A percentile compares a stretch with the other conserved stretches of the same genome.
Conservation (phyloP, 805 yeast species). For the Priceomyces carsonii region DNA sequence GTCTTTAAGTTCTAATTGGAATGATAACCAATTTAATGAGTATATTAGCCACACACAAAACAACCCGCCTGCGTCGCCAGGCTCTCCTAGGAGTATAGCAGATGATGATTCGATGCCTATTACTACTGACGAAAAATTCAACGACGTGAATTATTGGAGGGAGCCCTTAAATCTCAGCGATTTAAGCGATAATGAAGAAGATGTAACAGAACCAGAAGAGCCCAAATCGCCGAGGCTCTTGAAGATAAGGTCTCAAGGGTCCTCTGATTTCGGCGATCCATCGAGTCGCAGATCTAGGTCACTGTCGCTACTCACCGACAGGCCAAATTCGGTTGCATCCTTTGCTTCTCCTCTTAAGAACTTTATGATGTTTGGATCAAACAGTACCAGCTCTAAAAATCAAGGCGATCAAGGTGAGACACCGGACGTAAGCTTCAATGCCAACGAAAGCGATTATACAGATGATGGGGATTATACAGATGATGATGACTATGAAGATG, state of each 20-base stretch:
- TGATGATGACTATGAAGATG: slow-evolving; percentile 29
- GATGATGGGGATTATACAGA: slow-evolving; percentile 17
- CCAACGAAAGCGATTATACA: slow-evolving; percentile 14
- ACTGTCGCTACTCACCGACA: slow-evolving; percentile 22
- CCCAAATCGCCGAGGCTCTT: slow-evolving; percentile 19
- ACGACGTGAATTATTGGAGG: slow-evolving; percentile 92
- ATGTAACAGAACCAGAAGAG: slow-evolving; percentile 14
- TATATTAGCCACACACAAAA: slow-evolving; percentile 20
- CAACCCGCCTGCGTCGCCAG: slow-evolving; percentile 22
- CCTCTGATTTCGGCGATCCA: slow-evolving; percentile 3
- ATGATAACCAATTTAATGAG: slow-evolving; percentile 34
- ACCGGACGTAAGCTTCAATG: slow-evolving; percentile 9
- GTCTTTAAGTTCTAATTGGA: slow-evolving; percentile 33
- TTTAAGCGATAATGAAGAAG: slow-evolving; percentile 45
- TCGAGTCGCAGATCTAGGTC: slow-evolving; percentile 3
- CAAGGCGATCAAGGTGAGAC: neutral
- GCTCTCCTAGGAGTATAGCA: slow-evolving; percentile 19
- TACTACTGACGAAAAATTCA: slow-evolving; percentile 60
- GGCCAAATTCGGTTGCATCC: slow-evolving; percentile 36
- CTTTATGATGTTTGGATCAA: slow-evolving; percentile 39
- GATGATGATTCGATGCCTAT: slow-evolving; percentile 26
- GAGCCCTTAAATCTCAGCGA: slow-evolving; percentile 73
- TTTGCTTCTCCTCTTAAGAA: slow-evolving; percentile 43
- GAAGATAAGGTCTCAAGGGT: slow-evolving; percentile 9
- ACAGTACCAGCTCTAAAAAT: slow-evolving; percentile 2